Conservation (phyloP, 257 asterid species). For the Nicotiana sylvestris region DNA sequence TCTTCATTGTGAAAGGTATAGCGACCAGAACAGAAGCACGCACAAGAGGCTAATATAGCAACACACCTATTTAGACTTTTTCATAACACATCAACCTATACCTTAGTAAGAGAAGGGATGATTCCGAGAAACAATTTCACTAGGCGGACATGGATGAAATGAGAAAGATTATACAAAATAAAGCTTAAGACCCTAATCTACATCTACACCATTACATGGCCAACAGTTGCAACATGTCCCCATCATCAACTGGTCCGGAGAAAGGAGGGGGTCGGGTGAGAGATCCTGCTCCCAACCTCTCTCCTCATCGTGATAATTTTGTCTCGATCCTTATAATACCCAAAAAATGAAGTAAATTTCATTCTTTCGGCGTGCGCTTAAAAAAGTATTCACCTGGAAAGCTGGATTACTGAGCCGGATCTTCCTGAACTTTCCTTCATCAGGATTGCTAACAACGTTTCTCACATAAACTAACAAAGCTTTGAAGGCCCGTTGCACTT, state of each 20-base stretch:
- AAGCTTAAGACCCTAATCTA: not conserved
- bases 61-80: not conserved
- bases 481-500: slow-evolving; percentile 43
- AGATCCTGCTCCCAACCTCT: not conserved
- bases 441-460: slow-evolving; percentile 50
- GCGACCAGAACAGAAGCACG: not conserved
- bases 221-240: not conserved
- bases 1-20: not conserved
- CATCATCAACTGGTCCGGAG: not conserved
- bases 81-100: not conserved
- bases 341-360: not conserved
- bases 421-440: slow-evolving; percentile 62
- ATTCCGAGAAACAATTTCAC: not conserved
- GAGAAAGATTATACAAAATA: not conserved
- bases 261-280: not conserved
- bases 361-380: not conserved
- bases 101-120: not conserved
- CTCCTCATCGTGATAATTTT: not conserved
- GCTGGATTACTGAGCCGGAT: slow-evolving; percentile 67
- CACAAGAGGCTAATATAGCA: not conserved
- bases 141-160: not conserved
- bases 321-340: not conserved
- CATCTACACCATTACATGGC: not conserved
- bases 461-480: slow-evolving; percentile 57
- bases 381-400: slow-evolving; percentile 49